Base-by-base conservation (phyloP, 2,329 filamentous ascomycete genomes). In the Orbilia quercus region DNA sequence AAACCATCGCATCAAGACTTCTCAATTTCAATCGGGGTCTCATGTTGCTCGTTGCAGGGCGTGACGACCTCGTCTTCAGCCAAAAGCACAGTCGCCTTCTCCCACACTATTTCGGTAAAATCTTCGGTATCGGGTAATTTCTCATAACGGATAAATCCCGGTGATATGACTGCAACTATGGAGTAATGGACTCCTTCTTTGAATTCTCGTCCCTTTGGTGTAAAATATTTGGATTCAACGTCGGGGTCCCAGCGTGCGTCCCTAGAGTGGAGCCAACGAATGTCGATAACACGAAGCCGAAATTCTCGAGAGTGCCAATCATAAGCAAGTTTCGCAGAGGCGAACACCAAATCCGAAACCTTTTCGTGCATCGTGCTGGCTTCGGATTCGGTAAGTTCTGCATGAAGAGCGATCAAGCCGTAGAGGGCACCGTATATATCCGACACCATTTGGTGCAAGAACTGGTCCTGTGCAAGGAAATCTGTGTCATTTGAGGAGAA, bases 111-210 rank as follows among this genome's bases (percentile, higher is more conserved):
- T 3, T 65, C 67, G 1, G 51, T 11, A 6, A 18, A 18, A 1
- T 18, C 7, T 0, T 28, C 60, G 22, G n/a, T 11, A 0, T 22
- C 25, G n/a, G 42, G 38, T 7, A 14, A 28, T 11, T 40, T 72
- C 34, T 72, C 53, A 34, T 72, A 65, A 0, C 67, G 53, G 22
- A 72, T 65, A 18, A 72, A 72, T 3, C 67, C 67, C 2, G 67
- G 67, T 7, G 38, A 57, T 36, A 65, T 28, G 1, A 72, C 67
- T 4, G 51, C 59, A 0, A 54, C 9, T 16, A 72, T 55, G 0
- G 6, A 3, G 14, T 72, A 72, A 0, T 28, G 23, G 2, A 38
- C 36, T 18, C 57, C 36, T 7, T 51, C 25, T 48, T 65, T 47
- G 0, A 60, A 14, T 5, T 14, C 31, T 16, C 47, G 54, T 5